A percentile compares a stretch with the other conserved stretches of the same genome.
Conservation (phyloP, 768 basidiomycete genomes). For the Tricholoma hemisulphureum region DNA sequence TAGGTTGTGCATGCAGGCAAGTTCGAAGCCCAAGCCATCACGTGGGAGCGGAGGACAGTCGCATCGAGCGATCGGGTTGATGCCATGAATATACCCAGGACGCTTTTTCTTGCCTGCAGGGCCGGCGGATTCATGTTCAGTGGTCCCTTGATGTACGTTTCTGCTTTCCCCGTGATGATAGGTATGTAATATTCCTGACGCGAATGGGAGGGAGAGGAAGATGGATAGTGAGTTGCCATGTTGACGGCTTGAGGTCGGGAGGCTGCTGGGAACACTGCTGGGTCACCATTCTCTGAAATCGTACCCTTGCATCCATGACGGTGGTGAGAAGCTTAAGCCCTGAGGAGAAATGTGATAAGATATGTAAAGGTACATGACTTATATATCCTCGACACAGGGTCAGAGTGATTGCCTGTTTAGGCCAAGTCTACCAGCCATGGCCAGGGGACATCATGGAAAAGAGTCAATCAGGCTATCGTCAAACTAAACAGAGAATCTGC, state of each 20-base stretch:
- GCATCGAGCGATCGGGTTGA: conserved; percentile 1
- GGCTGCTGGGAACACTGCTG: neutral
- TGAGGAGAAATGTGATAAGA: neutral
- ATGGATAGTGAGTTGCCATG: neutral
- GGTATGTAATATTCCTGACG: neutral
- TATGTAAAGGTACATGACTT: neutral
- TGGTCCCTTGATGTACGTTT: neutral
- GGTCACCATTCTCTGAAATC: neutral
- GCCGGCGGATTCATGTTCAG: neutral
- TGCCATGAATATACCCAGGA: neutral
- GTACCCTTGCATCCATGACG: neutral
- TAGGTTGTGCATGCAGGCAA: conserved; percentile 13
- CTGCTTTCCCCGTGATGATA: neutral
- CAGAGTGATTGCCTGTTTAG: neutral
- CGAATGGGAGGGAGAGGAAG: neutral
- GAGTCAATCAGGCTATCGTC: neutral
- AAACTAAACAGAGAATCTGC: neutral
- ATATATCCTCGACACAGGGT: neutral
- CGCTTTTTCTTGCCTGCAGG: neutral
- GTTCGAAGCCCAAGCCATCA: conserved; percentile 20
- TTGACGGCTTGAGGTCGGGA: neutral
- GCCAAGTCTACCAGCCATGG: neutral
- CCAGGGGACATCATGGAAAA: neutral
- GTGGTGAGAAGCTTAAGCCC: neutral
- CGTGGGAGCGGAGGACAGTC: conserved; percentile 17